Percentiles rank a stretch among this genome's conserved stretches.
These are phyloP conservation scores for Diophrys appendiculata DNA, from an alignment of 73 alveolate genomes.

Conservation along the genomic window DNA sequence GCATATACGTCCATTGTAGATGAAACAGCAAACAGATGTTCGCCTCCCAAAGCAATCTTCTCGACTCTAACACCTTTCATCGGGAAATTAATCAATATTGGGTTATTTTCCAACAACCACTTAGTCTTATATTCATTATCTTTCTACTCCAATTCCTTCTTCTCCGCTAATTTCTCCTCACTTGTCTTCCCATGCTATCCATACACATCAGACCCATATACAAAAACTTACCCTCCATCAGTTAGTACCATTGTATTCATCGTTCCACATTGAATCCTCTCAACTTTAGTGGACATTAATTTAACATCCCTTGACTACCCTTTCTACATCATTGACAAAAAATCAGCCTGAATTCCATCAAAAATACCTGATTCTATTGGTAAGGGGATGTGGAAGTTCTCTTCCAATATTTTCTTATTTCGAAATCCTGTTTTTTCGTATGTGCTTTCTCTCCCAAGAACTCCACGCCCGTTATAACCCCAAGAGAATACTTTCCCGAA, in stretches of 20 bases:
- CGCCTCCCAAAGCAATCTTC: conserved; percentile 57
- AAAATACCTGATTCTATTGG: too few species aligned
- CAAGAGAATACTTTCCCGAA: conserved; percentile 29
- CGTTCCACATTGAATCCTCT: conserved; percentile 24
- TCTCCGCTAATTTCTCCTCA: not conserved
- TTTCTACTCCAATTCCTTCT: not conserved
- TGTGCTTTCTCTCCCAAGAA: conserved; percentile 28
- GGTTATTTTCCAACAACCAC: not conserved
- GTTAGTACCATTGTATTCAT: conserved; percentile 37
- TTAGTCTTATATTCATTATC: not conserved
- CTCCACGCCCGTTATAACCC: conserved; percentile 53
- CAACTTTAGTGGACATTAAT: not conserved
- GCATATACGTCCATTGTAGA: conserved; percentile 39
- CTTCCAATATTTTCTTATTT: too few species aligned
- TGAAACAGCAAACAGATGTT: conserved; percentile 44
- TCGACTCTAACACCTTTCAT: not conserved
- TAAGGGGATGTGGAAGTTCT: too few species aligned
- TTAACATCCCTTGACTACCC: too few species aligned
- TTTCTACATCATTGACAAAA: too few species aligned
- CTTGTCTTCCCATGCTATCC: conserved; percentile 6
- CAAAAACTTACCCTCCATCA: conserved; percentile 57
- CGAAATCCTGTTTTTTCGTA: too few species aligned
- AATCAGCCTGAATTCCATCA: too few species aligned
- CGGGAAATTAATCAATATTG: not conserved
- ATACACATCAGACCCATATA: conserved; percentile 8